Evolutionary conservation across 164 flowering plant genomes (phyloP).

Genomic region (Vitis rupestris): DNA sequence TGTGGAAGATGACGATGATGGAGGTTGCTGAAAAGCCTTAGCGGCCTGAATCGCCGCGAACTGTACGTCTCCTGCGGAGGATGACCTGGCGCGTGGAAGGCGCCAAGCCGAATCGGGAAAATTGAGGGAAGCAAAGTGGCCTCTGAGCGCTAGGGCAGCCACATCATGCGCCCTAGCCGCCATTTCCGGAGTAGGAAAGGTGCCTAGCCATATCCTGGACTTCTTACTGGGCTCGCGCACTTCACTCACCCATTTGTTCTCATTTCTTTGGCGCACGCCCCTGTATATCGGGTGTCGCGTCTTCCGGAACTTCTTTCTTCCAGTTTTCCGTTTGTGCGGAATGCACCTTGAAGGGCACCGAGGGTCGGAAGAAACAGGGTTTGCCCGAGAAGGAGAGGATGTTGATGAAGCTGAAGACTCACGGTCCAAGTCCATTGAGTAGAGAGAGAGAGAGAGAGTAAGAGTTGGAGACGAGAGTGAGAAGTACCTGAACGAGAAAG

Average conservation of each 20-base stretch:
- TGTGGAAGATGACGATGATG: background rate
- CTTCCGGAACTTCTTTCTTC: conserved; percentile 41
- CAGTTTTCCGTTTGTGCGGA: conserved; percentile 25
- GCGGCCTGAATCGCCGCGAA: conserved; percentile 33
- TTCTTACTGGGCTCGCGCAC: conserved; percentile 42
- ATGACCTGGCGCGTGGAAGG: conserved; percentile 25
- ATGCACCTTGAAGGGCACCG: too few species aligned
- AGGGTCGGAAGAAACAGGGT: too few species aligned
- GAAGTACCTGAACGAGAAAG: too few species aligned
- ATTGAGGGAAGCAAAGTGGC: conserved; percentile 33
- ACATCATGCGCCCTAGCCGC: conserved; percentile 62
- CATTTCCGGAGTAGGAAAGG: conserved; percentile 48
- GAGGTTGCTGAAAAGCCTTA: conserved; percentile 8
- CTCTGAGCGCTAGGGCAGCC: conserved; percentile 44
- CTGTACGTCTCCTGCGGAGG: conserved; percentile 24
- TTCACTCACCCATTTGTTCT: conserved; percentile 50
- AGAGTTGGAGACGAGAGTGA: too few species aligned
- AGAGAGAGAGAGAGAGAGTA: too few species aligned
- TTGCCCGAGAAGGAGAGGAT: too few species aligned
- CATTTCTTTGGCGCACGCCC: conserved; percentile 40
- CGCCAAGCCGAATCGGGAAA: conserved; percentile 33
- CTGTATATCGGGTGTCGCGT: conserved; percentile 47
- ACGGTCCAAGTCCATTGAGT: too few species aligned
- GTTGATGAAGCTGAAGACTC: too few species aligned
- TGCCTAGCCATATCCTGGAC: conserved; percentile 55